phyloP scores from a whole-genome alignment of 306 rosid genomes.

The Quercus glauca region DNA sequence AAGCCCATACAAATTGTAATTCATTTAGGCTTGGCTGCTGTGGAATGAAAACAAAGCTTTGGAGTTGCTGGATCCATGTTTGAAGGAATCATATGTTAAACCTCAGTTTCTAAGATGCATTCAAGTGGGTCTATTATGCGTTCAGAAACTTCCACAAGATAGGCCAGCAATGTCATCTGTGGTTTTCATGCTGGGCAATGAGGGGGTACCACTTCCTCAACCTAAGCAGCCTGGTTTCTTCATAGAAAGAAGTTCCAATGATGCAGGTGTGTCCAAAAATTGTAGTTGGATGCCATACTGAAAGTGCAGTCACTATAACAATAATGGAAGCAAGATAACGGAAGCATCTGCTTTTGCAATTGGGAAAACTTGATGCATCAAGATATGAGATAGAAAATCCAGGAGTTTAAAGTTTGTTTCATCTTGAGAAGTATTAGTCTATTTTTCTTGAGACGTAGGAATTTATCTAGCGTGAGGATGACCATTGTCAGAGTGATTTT shows the following conservation, averaged over 20 bases:
- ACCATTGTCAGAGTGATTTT: no score
- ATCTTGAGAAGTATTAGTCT: no score
- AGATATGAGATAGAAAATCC: no score
- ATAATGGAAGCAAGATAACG: no score
- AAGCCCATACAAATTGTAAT: no score
- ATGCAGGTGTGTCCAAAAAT: slow-evolving; percentile 13
- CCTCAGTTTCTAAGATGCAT: slow-evolving; percentile 38
- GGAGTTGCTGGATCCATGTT: slow-evolving; percentile 21
- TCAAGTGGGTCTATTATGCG: slow-evolving; percentile 51
- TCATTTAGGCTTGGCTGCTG: slow-evolving; percentile 26
- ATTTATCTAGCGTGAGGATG: no score
- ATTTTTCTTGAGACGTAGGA: no score
- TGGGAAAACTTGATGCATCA: no score
- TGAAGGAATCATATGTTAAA: background rate
- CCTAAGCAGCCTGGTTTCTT: slow-evolving; percentile 53
- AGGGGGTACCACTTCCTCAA: slow-evolving; percentile 23
- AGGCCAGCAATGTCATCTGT: slow-evolving; percentile 57
- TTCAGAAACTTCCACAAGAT: slow-evolving; percentile 44
- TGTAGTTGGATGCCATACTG: background rate
- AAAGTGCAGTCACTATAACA: no score
- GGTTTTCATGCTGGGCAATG: slow-evolving; percentile 43
- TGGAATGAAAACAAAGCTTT: slow-evolving; percentile 20
- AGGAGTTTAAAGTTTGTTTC: no score
- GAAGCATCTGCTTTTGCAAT: no score
- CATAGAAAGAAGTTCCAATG: background rate